These are phyloP conservation scores for Wickerhamiella kazuoi DNA, from an alignment of 805 yeast genomes.

Conservation along the genomic window DNA sequence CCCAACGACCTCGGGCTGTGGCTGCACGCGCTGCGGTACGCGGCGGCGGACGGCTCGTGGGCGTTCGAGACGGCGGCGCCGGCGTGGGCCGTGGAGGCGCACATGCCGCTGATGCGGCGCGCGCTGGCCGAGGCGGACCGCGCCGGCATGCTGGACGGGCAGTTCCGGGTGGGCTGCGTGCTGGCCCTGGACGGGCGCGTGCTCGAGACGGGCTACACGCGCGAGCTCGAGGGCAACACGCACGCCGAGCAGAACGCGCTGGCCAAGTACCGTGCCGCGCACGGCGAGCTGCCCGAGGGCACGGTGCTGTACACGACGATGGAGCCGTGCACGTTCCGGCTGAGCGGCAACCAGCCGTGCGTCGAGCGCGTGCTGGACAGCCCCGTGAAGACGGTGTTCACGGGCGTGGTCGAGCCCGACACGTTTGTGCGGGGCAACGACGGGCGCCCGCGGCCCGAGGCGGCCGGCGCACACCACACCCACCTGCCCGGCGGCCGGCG, in stretches of 20 bases:
- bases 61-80: conserved; percentile 60
- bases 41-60: conserved; percentile 35
- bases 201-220: conserved; percentile 68
- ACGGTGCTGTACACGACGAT: conserved; percentile 81
- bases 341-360: conserved; percentile 85
- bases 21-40: conserved; percentile 79
- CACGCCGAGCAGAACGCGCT: conserved; percentile 96
- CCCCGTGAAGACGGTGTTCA: conserved; percentile 57
- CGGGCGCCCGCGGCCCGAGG: conserved; percentile 38
- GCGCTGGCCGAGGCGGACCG: conserved; percentile 66
- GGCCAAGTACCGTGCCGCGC: conserved; percentile 40
- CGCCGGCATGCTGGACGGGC: conserved; percentile 68
- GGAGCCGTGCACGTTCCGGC: conserved; percentile 87
- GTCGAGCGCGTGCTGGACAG: conserved; percentile 53
- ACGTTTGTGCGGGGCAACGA: conserved; percentile 69
- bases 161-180: conserved; percentile 89
- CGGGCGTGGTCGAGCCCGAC: conserved; percentile 82
- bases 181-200: conserved; percentile 46
- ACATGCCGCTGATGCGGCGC: conserved; percentile 44
- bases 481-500: conserved; percentile 71
- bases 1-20: conserved; percentile 72
- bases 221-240: conserved; percentile 87
- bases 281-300: conserved; percentile 45
- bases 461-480: conserved; percentile 47
- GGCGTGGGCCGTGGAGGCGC: conserved; percentile 57